Evolutionary conservation across 306 rosid species (phyloP).

Genomic region (Neltuma alba): DNA sequence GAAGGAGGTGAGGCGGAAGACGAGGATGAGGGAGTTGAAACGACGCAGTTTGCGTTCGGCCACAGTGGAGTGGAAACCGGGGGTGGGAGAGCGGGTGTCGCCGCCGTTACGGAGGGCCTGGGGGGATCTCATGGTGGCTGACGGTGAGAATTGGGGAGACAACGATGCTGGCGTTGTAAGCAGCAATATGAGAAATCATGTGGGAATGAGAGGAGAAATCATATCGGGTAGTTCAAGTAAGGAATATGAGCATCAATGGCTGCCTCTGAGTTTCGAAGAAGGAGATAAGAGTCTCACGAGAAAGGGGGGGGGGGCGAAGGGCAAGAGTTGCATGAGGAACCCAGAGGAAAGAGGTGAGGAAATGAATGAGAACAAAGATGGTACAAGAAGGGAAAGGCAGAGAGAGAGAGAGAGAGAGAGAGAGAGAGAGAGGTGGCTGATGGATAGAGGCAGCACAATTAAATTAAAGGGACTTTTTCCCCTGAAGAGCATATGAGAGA

Average conservation of each 20-base stretch:
- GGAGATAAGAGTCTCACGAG: slow-evolving; percentile 42
- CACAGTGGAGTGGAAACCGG: slow-evolving; percentile 87
- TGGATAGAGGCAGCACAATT: not conserved
- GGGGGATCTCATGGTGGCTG: slow-evolving; percentile 68
- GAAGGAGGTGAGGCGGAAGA: slow-evolving; percentile 78
- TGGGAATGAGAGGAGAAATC: not conserved
- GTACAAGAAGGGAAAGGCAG: slow-evolving; percentile 22
- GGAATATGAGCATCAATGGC: not conserved
- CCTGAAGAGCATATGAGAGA: not conserved
- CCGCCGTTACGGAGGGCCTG: slow-evolving; percentile 66
- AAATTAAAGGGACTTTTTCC: slow-evolving; percentile 9
- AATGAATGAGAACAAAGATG: slow-evolving; percentile 32
- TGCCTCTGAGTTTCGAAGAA: not conserved
- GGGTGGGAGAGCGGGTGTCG: slow-evolving; percentile 53
- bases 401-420: slow-evolving; percentile 16
- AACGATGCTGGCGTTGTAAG: not conserved
- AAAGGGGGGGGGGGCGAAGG: slow-evolving; percentile 14
- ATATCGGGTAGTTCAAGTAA: not conserved
- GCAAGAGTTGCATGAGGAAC: slow-evolving; percentile 43
- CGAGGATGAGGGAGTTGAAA: slow-evolving; percentile 75
- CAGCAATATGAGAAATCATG: slow-evolving; percentile 10
- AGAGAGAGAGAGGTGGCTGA: not conserved
- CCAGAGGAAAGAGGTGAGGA: not conserved
- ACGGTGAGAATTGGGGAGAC: not conserved
- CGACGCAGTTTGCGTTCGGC: slow-evolving; percentile 88